Conservation (phyloP, 306 rosid species). For the Corylus heterophylla region DNA sequence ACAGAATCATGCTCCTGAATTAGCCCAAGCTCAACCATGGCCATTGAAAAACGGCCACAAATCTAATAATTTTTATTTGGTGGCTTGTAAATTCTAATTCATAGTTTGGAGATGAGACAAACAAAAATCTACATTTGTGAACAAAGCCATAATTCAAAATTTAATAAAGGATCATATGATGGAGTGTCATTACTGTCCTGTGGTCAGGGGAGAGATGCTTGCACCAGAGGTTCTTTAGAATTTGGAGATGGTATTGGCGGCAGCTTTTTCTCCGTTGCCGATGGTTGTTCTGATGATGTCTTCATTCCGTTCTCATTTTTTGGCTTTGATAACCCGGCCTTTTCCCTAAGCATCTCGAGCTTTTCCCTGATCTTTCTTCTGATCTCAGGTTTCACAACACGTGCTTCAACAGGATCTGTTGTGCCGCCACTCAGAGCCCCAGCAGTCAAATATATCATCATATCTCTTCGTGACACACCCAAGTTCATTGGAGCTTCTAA, state of each 20-base stretch:
- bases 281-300: conserved; percentile 1
- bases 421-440: conserved; percentile 10
- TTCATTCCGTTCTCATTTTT: conserved; percentile 1
- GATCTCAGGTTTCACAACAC: conserved; percentile 25
- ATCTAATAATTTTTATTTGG: not conserved
- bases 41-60: too few species aligned
- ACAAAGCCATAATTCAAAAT: not conserved
- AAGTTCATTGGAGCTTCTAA: conserved; percentile 3
- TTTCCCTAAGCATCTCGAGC: conserved; percentile 32
- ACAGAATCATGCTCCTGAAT: too few species aligned
- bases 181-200: not conserved
- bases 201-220: conserved; percentile 23
- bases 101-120: not conserved
- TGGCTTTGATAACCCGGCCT: conserved; percentile 30
- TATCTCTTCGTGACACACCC: conserved; percentile 30
- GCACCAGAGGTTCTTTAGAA: conserved; percentile 11
- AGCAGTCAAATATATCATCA: conserved; percentile 22
- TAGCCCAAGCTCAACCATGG: too few species aligned
- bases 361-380: conserved; percentile 32
- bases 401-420: conserved; percentile 28
- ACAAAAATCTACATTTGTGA: not conserved
- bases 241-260: not conserved
- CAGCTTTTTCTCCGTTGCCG: not conserved
- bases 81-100: not conserved
- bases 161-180: not conserved